Evolutionary conservation across 2,329 filamentous ascomycete species (phyloP), one percentile per base, ranked within the genome.

Genomic region (Akanthomyces uredinophilus): DNA sequence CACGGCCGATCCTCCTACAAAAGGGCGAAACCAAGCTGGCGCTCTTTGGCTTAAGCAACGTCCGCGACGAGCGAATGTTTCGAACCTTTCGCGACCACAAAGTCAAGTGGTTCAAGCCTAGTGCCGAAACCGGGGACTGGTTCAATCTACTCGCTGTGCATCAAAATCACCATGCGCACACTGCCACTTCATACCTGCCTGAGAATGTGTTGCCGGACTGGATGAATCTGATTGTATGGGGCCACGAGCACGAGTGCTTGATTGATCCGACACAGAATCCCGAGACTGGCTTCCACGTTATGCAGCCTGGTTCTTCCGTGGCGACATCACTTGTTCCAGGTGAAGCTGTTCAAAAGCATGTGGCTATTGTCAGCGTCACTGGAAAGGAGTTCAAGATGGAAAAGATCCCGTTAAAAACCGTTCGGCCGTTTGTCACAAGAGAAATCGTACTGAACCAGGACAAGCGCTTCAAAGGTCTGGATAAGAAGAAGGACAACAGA

Each of bases 121-220:
- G 84, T 20, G 83, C 88, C 18, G 91, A 96, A 67, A 89, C 89
- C 70, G 69, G 85, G 20, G 92, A 98, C 68, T 99, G 94, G 90
- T 99, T 98, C 81, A 98, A 98, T 70, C 75, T 99, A 63, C 88
- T 99, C 78, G 89, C 91, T 43, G 91, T 99, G 3, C 95, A 99
- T 71, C 95, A 99, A 71, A 99, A 99, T 68, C 95, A 98, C 70
- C 87, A 95, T 69, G 91, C 93, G 0, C 89, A 97, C 70, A 96
- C 91, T 0, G 86, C 93, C 20, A 98, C 94, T 0, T 89, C 91
- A n/a, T 98, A 96, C 70, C 82, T 99, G 0, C 94, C 96, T 0
- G 96, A 99, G 70, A 92, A 89, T 68, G 95, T 97, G 69, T 80
- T 99, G 0, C 96, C 95, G 0, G 87, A 92, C 20, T 98, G 96